A percentile compares a stretch with the other conserved stretches of the same genome.
Evolutionary conservation across 345 rosid species (phyloP).

Genomic region (Eutrema heterophyllum): DNA sequence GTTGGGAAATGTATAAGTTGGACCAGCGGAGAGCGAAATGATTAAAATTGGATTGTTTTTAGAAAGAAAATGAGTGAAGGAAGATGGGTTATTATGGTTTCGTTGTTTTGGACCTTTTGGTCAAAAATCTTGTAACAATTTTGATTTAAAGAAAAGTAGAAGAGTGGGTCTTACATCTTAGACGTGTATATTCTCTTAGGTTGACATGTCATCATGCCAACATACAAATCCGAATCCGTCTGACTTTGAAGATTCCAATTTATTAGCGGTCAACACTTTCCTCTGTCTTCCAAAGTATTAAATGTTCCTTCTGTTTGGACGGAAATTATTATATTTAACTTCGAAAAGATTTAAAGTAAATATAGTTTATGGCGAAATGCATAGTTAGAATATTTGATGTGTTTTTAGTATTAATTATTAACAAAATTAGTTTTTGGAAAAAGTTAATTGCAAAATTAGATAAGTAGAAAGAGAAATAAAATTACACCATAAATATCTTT

Average conservation of each 20-base stretch:
- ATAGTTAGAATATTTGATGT: neutral
- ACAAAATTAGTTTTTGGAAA: too few relatives aligned
- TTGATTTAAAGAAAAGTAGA: neutral
- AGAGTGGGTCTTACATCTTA: neutral
- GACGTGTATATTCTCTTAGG: neutral
- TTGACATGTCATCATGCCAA: slow-evolving; percentile 17
- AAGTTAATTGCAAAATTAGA: too few relatives aligned
- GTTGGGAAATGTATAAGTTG: slow-evolving; percentile 17
- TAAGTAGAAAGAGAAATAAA: too few relatives aligned
- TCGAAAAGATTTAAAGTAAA: neutral
- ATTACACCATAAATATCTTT: too few relatives aligned
- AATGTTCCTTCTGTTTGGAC: neutral
- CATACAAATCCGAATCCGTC: neutral
- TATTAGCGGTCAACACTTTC: slow-evolving; percentile 7
- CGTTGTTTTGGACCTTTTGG: neutral
- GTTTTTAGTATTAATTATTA: too few relatives aligned
- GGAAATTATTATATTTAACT: neutral
- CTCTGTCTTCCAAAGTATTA: neutral
- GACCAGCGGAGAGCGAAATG: slow-evolving; percentile 22
- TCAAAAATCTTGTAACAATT: neutral
- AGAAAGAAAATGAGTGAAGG: neutral
- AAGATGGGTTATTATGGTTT: neutral
- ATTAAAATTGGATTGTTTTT: neutral
- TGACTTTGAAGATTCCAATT: slow-evolving; percentile 23
- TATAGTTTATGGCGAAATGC: neutral